Base-by-base conservation (phyloP, 805 yeast genomes). In the Saccharomycopsis vini region DNA sequence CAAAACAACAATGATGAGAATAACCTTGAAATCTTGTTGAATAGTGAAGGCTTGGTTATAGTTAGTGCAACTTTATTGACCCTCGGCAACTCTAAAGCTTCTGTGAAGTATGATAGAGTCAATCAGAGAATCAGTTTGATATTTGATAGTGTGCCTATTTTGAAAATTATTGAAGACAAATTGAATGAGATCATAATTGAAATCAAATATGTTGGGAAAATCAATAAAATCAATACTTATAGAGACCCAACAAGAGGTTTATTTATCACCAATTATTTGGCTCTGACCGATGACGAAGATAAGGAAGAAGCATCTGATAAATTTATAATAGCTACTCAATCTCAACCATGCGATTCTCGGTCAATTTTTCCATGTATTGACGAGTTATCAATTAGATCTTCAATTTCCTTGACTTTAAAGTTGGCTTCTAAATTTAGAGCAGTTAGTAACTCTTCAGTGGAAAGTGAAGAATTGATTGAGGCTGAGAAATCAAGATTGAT, bases 321-420 rank as follows among this genome's bases (percentile, higher is more conserved):
- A 49, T 69, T 62, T 45, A 62, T 81, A 10, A 55, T 82, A 26
- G 78, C 88, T 0, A 80, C 92, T 1, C 92, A 84, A 54, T 69
- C 77, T 35, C 89, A 82, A 56, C 88, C 92, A 0, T 67, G 68
- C 15, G 79, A 70, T 50, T 80, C 87, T 3, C 66, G 81, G 51
- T 55, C 56, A 39, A 71, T 83, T 10, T 78, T 78, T 54, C 94
- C 94, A 2, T 74, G 81, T 53, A 54, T 82, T 10, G 92, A 83
- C 57, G 88, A 81, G 53, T 68, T 77, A 5, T 53, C 63, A n/a
- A 58, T 62, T 26, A 81, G 79, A 54, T 68, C 76, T 3, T 66
- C 72, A 1, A 67, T 78, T 45, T 57, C 68, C 45, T 59, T 84
- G 24, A 54, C 71, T 2, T 58, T 82, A 21, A 68, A 60, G n/a